phyloP scores from a whole-genome alignment of 2,329 filamentous ascomycete species.

The Fusarium neocosmosporiellum region DNA sequence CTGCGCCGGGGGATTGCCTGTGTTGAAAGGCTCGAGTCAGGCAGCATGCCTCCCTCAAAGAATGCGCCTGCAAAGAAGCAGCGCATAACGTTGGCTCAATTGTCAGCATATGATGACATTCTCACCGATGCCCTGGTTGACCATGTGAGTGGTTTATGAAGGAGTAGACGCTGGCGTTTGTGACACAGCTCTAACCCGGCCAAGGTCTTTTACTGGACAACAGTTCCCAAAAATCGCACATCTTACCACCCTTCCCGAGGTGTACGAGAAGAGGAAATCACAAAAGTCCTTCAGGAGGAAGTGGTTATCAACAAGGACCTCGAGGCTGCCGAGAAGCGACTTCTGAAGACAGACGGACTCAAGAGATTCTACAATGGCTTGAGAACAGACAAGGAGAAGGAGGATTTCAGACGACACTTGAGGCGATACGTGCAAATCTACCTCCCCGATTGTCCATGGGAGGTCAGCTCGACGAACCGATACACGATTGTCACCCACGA shows the following conservation, averaged over 20 bases:
- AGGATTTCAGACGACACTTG: slow-evolving; percentile 87
- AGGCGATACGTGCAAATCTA: slow-evolving; percentile 94
- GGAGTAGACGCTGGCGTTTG: slow-evolving; percentile 1
- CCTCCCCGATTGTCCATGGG: slow-evolving; percentile 91
- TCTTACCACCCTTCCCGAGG: slow-evolving; percentile 88
- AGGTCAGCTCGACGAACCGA: slow-evolving; percentile 90
- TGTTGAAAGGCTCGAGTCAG: background rate
- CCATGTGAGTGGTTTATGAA: slow-evolving; percentile 72
- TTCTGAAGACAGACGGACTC: slow-evolving; percentile 79
- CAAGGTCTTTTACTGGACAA: slow-evolving; percentile 96
- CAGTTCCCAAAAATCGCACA: slow-evolving; percentile 91
- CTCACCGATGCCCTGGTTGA: slow-evolving; percentile 95
- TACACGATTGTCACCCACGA: slow-evolving; percentile 94
- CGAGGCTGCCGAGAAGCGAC: slow-evolving; percentile 74
- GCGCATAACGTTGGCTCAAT: slow-evolving; percentile 84
- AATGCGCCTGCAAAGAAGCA: slow-evolving; percentile 66
- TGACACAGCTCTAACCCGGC: slow-evolving; percentile 35
- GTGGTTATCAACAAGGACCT: slow-evolving; percentile 81
- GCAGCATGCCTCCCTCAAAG: slow-evolving; percentile 52
- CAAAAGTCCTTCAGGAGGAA: slow-evolving; percentile 70
- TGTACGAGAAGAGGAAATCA: slow-evolving; percentile 73
- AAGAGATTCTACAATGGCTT: slow-evolving; percentile 76
- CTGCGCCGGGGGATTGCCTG: background rate
- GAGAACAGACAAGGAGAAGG: slow-evolving; percentile 80
- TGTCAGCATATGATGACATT: slow-evolving; percentile 95